A percentile compares a stretch with the other conserved stretches of the same genome.
Conservation (phyloP, 2,329 filamentous ascomycete species). For the Claviceps sp. region DNA sequence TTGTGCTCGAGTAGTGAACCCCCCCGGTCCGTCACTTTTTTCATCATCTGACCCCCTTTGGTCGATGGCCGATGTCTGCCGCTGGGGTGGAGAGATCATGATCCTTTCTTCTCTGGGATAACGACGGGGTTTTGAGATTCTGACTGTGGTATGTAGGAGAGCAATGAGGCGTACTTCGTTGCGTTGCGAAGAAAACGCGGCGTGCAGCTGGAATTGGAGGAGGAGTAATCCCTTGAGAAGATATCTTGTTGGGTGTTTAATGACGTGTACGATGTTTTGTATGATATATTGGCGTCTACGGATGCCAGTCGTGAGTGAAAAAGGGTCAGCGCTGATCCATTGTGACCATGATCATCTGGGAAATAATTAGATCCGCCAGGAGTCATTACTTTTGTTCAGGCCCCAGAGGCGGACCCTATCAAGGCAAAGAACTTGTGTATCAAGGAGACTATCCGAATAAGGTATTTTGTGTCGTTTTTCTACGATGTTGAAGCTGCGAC, state of each 20-base stretch:
- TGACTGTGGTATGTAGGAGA: conserved; percentile 17
- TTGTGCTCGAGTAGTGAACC: too few relatives aligned
- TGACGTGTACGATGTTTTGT: not conserved
- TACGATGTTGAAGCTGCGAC: too few relatives aligned
- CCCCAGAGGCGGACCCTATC: too few relatives aligned
- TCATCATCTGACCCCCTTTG: not conserved
- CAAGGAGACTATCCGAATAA: too few relatives aligned
- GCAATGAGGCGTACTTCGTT: conserved; percentile 74
- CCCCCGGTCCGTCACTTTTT: not conserved
- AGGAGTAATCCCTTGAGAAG: not conserved
- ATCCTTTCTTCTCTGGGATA: too few relatives aligned
- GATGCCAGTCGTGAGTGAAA: not conserved
- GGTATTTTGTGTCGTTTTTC: too few relatives aligned
- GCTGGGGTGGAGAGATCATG: too few relatives aligned
- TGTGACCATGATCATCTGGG: too few relatives aligned
- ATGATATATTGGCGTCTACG: not conserved
- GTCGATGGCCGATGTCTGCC: not conserved
- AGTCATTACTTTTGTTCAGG: too few relatives aligned
- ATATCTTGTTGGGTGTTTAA: not conserved
- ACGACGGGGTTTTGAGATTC: not conserved
- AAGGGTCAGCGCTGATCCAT: not conserved
- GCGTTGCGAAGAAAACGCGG: conserved; percentile 53
- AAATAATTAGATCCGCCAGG: too few relatives aligned
- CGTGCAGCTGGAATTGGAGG: conserved; percentile 14
- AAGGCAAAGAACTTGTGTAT: too few relatives aligned